These are phyloP conservation scores for Phytophthora podocarpi DNA, from an alignment of 352 stramenopile genomes.

Conservation along the genomic window DNA sequence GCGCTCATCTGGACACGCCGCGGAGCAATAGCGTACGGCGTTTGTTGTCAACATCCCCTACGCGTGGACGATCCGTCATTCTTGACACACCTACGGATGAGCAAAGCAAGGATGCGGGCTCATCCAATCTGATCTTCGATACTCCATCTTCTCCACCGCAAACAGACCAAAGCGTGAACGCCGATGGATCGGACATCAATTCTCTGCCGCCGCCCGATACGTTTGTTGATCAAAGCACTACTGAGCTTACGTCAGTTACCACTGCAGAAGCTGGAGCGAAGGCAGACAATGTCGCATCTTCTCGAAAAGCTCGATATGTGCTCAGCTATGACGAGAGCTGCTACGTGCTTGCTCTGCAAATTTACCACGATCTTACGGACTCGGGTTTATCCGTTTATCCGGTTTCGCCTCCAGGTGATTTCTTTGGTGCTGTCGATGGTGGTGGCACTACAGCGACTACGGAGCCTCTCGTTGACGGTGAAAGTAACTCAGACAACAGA, in stretches of 20 bases:
- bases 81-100: slow-evolving; percentile 9
- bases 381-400: slow-evolving; percentile 53
- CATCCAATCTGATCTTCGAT: no score
- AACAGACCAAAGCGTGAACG: no score
- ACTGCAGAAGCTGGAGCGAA: background rate
- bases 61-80: slow-evolving; percentile 10
- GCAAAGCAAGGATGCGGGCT: background rate
- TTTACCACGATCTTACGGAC: slow-evolving; percentile 57
- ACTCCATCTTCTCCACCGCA: no score
- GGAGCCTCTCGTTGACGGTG: background rate
- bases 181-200: no score
- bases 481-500: background rate
- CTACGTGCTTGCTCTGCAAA: slow-evolving; percentile 50
- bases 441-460: no score
- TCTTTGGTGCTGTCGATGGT: no score
- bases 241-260: background rate
- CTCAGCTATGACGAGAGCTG: slow-evolving; percentile 77
- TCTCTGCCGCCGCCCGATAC: no score
- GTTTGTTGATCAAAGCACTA: no score
- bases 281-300: background rate
- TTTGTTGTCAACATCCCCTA: slow-evolving; percentile 35
- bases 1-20: slow-evolving; percentile 36
- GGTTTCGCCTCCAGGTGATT: slow-evolving; percentile 19
- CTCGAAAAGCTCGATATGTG: slow-evolving; percentile 49
- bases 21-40: slow-evolving; percentile 46